phyloP scores from a whole-genome alignment of 345 rosid genomes.

The Psidium friedrichsthalianum region DNA sequence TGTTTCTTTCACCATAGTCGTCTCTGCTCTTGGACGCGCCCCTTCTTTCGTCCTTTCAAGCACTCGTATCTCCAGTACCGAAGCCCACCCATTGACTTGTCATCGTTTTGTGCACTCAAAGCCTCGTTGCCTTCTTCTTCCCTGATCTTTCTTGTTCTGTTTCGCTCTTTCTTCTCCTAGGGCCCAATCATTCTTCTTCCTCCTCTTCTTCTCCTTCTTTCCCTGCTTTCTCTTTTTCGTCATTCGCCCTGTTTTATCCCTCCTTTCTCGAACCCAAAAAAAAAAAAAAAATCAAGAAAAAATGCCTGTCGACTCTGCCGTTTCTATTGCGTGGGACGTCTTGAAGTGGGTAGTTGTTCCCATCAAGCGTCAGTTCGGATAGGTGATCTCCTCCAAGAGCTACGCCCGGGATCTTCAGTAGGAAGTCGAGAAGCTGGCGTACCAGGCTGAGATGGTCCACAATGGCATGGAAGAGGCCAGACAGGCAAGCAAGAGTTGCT shows the following conservation, averaged over 20 bases:
- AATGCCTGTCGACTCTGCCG: not conserved
- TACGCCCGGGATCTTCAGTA: accelerated
- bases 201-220: not conserved
- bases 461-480: accelerated
- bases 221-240: not conserved
- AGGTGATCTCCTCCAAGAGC: not conserved
- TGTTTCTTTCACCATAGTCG: too few species aligned
- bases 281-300: not conserved
- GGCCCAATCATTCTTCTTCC: not conserved
- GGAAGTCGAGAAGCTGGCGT: not conserved
- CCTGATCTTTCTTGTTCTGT: not conserved
- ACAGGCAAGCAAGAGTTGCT: not conserved
- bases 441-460: not conserved
- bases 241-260: too few species aligned
- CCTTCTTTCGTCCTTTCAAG: too few species aligned
- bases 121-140: not conserved
- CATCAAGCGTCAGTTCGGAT: not conserved
- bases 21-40: too few species aligned
- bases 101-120: not conserved
- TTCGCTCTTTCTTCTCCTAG: not conserved
- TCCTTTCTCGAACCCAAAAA: not conserved
- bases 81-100: not conserved
- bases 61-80: too few species aligned
- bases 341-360: not conserved
- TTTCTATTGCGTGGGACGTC: not conserved